Evolutionary conservation across 2,329 filamentous ascomycete species (phyloP).

Genomic region (Colletotrichum cuscutae): DNA sequence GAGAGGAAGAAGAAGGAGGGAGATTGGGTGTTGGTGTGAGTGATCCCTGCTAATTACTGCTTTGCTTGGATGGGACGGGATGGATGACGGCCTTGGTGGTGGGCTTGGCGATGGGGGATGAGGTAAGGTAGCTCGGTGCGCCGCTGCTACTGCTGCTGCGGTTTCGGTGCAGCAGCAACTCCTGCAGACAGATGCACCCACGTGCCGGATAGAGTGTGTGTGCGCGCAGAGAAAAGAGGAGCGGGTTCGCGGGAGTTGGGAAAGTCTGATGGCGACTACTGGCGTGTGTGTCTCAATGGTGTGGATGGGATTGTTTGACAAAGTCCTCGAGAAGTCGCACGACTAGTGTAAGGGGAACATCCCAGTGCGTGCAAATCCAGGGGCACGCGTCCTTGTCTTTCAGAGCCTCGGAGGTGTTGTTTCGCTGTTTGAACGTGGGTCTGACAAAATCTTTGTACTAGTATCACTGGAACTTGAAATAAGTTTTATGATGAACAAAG

Average conservation of each 20-base stretch:
- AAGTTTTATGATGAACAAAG: neutral
- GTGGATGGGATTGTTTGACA: neutral
- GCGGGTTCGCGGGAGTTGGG: slow-evolving; percentile 4
- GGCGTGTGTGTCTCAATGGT: slow-evolving; percentile 15
- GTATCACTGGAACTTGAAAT: neutral
- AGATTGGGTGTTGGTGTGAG: slow-evolving; percentile 8
- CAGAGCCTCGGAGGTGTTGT: neutral
- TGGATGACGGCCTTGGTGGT: neutral
- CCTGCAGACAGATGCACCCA: slow-evolving; percentile 15
- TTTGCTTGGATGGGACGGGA: slow-evolving; percentile 3
- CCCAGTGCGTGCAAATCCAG: slow-evolving; percentile 9
- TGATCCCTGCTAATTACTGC: slow-evolving; percentile 3
- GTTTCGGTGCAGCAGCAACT: neutral
- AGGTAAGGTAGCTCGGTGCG: slow-evolving; percentile 13
- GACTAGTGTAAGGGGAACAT: slow-evolving; percentile 4
- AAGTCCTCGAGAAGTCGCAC: neutral
- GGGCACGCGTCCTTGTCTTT: neutral
- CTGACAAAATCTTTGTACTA: neutral
- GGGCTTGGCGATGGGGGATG: slow-evolving; percentile 28
- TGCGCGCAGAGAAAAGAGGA: neutral
- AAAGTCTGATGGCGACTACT: slow-evolving; percentile 1
- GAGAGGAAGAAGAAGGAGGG: neutral
- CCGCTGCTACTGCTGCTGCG: neutral
- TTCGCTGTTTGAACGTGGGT: neutral
- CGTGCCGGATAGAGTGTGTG: neutral